phyloP scores from a whole-genome alignment of 2,329 filamentous ascomycete genomes.

The Epichloe sp. region DNA sequence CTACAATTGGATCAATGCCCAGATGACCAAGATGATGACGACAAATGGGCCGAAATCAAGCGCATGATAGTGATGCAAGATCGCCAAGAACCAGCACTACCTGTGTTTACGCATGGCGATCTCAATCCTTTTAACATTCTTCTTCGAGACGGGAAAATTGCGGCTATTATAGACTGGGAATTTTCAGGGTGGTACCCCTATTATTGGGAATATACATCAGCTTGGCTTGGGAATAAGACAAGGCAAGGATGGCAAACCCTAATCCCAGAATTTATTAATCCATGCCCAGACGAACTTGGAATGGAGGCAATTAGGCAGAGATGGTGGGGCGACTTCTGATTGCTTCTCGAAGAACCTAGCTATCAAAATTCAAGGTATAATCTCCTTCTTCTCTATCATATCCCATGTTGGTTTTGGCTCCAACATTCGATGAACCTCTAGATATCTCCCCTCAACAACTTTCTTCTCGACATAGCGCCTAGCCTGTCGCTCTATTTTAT shows the following conservation, averaged over 20 bases:
- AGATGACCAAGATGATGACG: conserved; percentile 7
- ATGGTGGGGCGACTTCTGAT: conserved; percentile 17
- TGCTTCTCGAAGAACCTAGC: background rate
- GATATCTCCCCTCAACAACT: conserved; percentile 12
- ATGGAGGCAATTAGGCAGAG: conserved; percentile 27
- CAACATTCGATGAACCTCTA: conserved; percentile 1
- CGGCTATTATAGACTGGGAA: conserved; percentile 29
- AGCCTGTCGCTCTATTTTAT: conserved; percentile 19
- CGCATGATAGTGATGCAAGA: conserved; percentile 24
- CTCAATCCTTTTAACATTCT: conserved; percentile 31
- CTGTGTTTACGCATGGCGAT: conserved; percentile 34
- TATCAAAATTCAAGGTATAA: conserved; percentile 5
- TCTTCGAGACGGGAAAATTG: conserved; percentile 24
- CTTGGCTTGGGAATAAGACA: conserved; percentile 9
- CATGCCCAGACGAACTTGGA: conserved; percentile 21
- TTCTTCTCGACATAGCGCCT: conserved; percentile 24
- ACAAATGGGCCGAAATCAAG: conserved; percentile 15
- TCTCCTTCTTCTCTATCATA: conserved; percentile 15
- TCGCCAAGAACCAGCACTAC: conserved; percentile 17
- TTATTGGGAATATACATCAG: conserved; percentile 22
- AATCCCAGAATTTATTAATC: conserved; percentile 23
- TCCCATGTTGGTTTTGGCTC: conserved; percentile 19
- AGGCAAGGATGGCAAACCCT: conserved; percentile 23
- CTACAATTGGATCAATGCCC: conserved; percentile 12
- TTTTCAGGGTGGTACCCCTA: conserved; percentile 19